Evolutionary conservation across 2,329 filamentous ascomycete genomes (phyloP).

Genomic region (Uncinocarpus reesii): DNA sequence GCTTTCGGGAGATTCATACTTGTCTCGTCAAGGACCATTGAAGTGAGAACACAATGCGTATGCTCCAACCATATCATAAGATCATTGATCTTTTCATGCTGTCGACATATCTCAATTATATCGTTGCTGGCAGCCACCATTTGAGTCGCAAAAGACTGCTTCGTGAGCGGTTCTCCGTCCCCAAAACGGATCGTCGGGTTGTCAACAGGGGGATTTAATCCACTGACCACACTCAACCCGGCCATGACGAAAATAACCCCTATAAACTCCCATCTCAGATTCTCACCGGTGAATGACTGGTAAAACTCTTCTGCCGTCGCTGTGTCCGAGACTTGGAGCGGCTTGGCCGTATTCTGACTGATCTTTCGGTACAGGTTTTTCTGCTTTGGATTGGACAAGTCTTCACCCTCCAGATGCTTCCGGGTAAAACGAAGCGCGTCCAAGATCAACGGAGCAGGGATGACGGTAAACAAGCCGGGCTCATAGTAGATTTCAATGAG

Average conservation of each 20-base stretch:
- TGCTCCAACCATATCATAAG: conserved; percentile 20
- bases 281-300: conserved; percentile 23
- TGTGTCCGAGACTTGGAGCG: conserved; percentile 19
- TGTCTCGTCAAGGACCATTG: conserved; percentile 16
- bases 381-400: conserved; percentile 12
- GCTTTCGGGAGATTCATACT: conserved; percentile 10
- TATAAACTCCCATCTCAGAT: conserved; percentile 21
- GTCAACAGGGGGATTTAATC: not conserved
- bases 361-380: conserved; percentile 17
- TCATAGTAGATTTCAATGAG: conserved; percentile 11
- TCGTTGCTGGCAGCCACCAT: conserved; percentile 19
- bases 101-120: conserved; percentile 17
- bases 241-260: conserved; percentile 20
- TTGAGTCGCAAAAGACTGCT: conserved; percentile 15
- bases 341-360: conserved; percentile 23
- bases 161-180: conserved; percentile 12
- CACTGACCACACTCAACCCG: conserved; percentile 12
- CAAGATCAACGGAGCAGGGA: conserved; percentile 29
- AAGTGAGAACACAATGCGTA: conserved; percentile 15
- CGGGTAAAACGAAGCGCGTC: conserved; percentile 24
- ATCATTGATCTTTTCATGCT: conserved; percentile 14
- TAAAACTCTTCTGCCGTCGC: conserved; percentile 29
- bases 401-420: conserved; percentile 13
- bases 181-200: conserved; percentile 1
- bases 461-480: conserved; percentile 6